Base-by-base conservation (phyloP, 148 eudicot species). In the Limonium bicolor region DNA sequence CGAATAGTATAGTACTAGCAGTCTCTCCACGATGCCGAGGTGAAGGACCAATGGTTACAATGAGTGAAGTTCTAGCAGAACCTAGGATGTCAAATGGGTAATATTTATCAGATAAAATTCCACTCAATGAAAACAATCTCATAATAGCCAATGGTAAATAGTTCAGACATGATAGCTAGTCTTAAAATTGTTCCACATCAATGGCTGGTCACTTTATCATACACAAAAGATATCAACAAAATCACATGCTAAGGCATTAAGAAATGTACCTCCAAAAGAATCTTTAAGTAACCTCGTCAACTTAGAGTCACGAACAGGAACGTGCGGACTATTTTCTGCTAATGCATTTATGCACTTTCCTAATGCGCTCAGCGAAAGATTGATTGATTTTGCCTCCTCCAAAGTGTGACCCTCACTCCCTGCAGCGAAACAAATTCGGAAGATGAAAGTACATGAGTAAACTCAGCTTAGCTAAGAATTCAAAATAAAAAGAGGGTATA, bases 341-440 rank as follows among this genome's bases (percentile, higher is more conserved):
- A 92, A 68, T 20, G 99, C 99, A 78, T 92, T 92, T 61, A 92
- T 92, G 70, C 99, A 92, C 68, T 92, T 92, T 27, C 99, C 99
- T 56, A 92, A 59, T 45, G 95, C 94, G 64, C 95, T 92, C 55
- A 92, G 80, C 23, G 99, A 92, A 20, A 92, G 95, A 73, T 92
- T 92, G 48, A 92, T 92, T 17, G 94, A 84, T 58, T 92, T 92
- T 27, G 99, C 99, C 66, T 92, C 99, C 60, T 92, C 99, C 58
- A 92, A 53, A 62, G 71, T 78, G 50, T 92, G 95, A 28, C 99
- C 99, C 74, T 92, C 99, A 30, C 99, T 92, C 63, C 99, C 99
- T 92, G 61, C 77, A 60, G 56, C 37, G 43, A 6, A 46, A 27
- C 30, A 50, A 13, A 49, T 10, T 7, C 6, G 20, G 30, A 31